Percentiles rank a stretch among this genome's conserved stretches.
Conservation (phyloP, 768 basidiomycete species). For the Xanthoconium purpureum region DNA sequence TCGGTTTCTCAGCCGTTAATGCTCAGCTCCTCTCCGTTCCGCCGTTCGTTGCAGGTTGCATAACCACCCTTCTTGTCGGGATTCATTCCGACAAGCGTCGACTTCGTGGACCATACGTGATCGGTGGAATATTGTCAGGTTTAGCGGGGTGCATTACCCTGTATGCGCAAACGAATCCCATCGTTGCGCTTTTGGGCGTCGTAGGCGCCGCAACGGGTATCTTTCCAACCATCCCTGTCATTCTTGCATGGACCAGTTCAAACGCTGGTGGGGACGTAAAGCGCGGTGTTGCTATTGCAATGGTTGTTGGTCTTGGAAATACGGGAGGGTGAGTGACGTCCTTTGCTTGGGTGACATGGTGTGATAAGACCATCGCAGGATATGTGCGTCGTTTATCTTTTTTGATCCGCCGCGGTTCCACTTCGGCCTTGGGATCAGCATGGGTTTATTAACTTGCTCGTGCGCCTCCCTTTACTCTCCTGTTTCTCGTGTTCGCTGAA, state of each 20-base stretch:
- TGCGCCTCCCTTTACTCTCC: background rate
- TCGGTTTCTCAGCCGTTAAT: background rate
- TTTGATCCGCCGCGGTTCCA: background rate
- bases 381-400: too few relatives aligned
- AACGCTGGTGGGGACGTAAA: background rate
- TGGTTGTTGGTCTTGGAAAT: background rate
- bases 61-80: background rate
- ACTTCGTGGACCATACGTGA: background rate
- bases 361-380: too few relatives aligned
- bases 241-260: background rate
- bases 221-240: background rate
- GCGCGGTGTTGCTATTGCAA: background rate
- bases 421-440: background rate
- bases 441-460: background rate
- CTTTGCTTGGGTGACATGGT: slow-evolving; percentile 17
- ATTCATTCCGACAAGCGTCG: background rate
- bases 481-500: background rate
- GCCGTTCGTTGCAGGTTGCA: background rate
- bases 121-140: background rate
- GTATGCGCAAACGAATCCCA: background rate
- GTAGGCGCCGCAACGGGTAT: background rate
- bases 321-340: slow-evolving; percentile 17
- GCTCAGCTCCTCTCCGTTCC: background rate
- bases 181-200: background rate
- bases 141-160: background rate